These are phyloP conservation scores for Metschnikowia amazonensis DNA, from an alignment of 805 yeast species.

Conservation along the genomic window DNA sequence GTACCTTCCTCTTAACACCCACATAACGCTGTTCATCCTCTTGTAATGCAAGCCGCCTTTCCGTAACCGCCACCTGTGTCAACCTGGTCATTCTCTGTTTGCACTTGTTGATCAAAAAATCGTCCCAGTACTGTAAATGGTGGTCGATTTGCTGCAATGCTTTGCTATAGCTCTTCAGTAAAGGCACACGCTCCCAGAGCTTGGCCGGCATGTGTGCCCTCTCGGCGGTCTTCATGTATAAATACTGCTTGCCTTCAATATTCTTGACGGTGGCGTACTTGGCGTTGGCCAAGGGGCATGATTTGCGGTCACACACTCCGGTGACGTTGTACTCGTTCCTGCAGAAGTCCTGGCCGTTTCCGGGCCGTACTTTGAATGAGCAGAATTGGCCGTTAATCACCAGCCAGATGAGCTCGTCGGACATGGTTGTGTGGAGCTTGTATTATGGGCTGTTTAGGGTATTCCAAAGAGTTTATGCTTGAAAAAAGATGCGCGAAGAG, in stretches of 20 bases:
- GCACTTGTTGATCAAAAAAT: slow-evolving; percentile 85
- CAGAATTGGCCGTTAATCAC: slow-evolving; percentile 94
- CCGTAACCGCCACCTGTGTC: slow-evolving; percentile 93
- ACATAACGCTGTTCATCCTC: slow-evolving; percentile 92
- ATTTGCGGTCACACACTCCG: slow-evolving; percentile 88
- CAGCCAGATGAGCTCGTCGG: slow-evolving; percentile 91
- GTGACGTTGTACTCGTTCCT: slow-evolving; percentile 94
- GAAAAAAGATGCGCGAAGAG: slow-evolving; percentile 6
- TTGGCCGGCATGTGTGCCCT: slow-evolving; percentile 94
- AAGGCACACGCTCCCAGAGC: slow-evolving; percentile 90
- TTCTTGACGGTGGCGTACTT: slow-evolving; percentile 84
- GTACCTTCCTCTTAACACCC: slow-evolving; percentile 89
- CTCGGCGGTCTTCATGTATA: slow-evolving; percentile 96
- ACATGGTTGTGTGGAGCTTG: slow-evolving; percentile 23
- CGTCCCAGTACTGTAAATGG: slow-evolving; percentile 88
- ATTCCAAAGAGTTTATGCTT: background rate
- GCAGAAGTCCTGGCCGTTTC: slow-evolving; percentile 88
- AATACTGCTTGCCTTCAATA: slow-evolving; percentile 71
- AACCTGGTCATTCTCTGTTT: slow-evolving; percentile 92
- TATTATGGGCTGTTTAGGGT: background rate
- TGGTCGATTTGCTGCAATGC: slow-evolving; percentile 88
- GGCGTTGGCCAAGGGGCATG: slow-evolving; percentile 95
- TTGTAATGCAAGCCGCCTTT: slow-evolving; percentile 84
- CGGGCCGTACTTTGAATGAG: slow-evolving; percentile 87
- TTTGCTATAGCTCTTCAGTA: slow-evolving; percentile 82